phyloP scores from a whole-genome alignment of 2,329 filamentous ascomycete genomes.

The Sphaerulina vaccinii region DNA sequence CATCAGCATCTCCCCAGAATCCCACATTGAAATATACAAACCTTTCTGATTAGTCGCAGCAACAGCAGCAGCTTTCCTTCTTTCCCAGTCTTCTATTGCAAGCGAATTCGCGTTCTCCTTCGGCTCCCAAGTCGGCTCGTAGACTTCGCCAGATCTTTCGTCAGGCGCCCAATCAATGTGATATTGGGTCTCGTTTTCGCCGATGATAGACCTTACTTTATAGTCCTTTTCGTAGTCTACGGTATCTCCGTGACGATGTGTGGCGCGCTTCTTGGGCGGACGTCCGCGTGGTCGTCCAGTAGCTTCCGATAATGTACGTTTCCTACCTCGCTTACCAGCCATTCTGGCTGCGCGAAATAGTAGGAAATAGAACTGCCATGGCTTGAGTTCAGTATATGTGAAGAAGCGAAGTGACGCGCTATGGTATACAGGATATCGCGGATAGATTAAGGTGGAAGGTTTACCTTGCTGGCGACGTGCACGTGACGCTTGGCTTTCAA shows the following conservation, averaged over 20 bases:
- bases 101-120: slow-evolving; percentile 38
- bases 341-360: slow-evolving; percentile 2
- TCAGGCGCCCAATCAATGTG: slow-evolving; percentile 59
- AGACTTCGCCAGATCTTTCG: slow-evolving; percentile 49
- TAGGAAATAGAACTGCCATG: slow-evolving; percentile 1
- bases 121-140: slow-evolving; percentile 54
- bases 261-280: slow-evolving; percentile 10
- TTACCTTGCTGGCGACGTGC: no score
- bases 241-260: slow-evolving; percentile 31
- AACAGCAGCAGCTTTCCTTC: slow-evolving; percentile 23
- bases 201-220: slow-evolving; percentile 34
- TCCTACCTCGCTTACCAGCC: slow-evolving; percentile 10
- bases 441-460: not conserved
- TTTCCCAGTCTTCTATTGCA: slow-evolving; percentile 41
- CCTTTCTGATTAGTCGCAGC: not conserved
- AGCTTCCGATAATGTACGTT: slow-evolving; percentile 6
- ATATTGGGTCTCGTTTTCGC: slow-evolving; percentile 45
- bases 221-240: slow-evolving; percentile 31
- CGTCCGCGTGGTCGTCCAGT: slow-evolving; percentile 4
- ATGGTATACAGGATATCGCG: not conserved
- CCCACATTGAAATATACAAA: not conserved
- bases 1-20: not conserved
- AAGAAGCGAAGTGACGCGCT: not conserved
- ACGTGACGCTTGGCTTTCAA: no score
- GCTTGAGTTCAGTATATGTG: not conserved